Evolutionary conservation across 352 stramenopile species (phyloP), one percentile per base, ranked within the genome.

Genomic region (Phytophthora multivora): DNA sequence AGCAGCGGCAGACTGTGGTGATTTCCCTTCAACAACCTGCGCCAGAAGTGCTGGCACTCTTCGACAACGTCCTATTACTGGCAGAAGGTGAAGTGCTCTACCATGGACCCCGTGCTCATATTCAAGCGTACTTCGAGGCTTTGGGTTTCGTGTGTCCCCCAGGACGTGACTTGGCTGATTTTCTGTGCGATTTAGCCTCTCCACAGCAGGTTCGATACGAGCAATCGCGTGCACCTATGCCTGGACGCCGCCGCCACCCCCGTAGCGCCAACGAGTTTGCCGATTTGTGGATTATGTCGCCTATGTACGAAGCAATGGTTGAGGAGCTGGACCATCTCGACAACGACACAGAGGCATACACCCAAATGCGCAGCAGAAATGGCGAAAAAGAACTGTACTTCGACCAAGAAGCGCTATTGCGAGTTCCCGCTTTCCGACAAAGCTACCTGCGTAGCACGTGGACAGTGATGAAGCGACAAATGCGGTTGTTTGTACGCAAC

Each of bases 51-150:
- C 83, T 96, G 39, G 77, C 82, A 16, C 73, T 98, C 7, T 98
- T 98, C 75, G 95, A 98, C 71, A 88, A 98, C 41, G 55, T 98
- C 2, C 80, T 98, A 19, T 45, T 98, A 9, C 62, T 98, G 23
- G 82, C 89, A 57, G 73, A 95, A 28, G 93, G 95, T 49, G 66
- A 83, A 46, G 77, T 98, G 18, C 79, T 98, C 7, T 98, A 97
- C 59, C 77, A 73, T 93, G 55, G 72, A 86, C 51, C 87, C 71
- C 70, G 74, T 73, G 52, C 77, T 74, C 41, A 77, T 63, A 73
- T 76, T 5, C 61, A 89, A 36, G 69, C 72, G 18, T 97, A 97
- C 58, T 97, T 98, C 61, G 77, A 83, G 23, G 63, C 57, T 5
- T 46, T 96, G 18, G 89, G 88, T 7, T 90, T 87, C 26, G 49